Percentiles rank a stretch among this genome's conserved stretches.
These are phyloP conservation scores for Inosperma sp. DNA, from an alignment of 768 basidiomycete genomes.

Conservation along the genomic window DNA sequence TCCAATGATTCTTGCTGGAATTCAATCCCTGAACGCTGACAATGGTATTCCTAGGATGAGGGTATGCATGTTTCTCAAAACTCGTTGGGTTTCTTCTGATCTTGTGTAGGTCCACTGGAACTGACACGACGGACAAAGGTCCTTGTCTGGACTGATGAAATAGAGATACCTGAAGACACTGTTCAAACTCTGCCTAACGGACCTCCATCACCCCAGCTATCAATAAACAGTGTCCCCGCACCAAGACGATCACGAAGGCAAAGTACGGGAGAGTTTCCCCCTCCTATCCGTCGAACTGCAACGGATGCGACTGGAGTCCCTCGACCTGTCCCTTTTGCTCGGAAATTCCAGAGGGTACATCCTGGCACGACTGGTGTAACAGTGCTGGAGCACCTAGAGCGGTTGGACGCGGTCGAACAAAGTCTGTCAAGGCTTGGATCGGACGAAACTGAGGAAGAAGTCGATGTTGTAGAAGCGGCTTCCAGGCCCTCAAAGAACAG, in stretches of 20 bases:
- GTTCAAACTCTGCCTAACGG: constrained; percentile 34
- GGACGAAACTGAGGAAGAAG: constrained; percentile 46
- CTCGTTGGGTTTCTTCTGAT: constrained; percentile 10
- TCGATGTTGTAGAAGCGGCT: constrained; percentile 59
- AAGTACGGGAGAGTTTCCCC: constrained; percentile 70
- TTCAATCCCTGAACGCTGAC: neutral
- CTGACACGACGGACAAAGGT: constrained; percentile 78
- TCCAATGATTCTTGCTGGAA: constrained; percentile 1
- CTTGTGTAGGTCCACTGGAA: constrained; percentile 71
- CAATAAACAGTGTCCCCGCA: constrained; percentile 57
- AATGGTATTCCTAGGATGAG: too few species aligned
- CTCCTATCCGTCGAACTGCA: constrained; percentile 60
- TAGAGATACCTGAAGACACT: constrained; percentile 63
- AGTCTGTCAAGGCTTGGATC: constrained; percentile 69
- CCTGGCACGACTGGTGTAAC: constrained; percentile 85
- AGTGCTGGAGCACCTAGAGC: constrained; percentile 80
- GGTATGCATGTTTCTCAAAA: constrained; percentile 36
- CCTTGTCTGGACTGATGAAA: constrained; percentile 81
- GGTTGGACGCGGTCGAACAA: constrained; percentile 78
- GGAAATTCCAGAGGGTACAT: constrained; percentile 80
- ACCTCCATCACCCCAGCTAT: constrained; percentile 54
- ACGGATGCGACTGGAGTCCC: constrained; percentile 59
- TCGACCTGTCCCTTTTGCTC: constrained; percentile 76
- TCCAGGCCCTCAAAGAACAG: constrained; percentile 11
- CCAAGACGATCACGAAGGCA: constrained; percentile 53